Evolutionary conservation across 208 protist genomes (phyloP).

Genomic region (Polymyxa betae): DNA sequence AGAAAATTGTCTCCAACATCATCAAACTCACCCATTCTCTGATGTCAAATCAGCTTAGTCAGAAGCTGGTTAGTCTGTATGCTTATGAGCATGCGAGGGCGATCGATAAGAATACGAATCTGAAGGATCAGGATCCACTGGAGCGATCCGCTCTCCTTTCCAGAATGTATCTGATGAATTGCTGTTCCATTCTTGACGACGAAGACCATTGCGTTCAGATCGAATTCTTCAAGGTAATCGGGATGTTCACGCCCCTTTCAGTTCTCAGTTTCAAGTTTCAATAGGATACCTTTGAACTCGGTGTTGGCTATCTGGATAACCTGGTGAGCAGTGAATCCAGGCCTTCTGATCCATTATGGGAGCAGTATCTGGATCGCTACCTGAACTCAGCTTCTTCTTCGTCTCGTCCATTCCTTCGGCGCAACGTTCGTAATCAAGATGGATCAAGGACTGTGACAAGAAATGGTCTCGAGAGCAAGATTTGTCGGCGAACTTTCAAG

Average conservation of each 20-base stretch:
- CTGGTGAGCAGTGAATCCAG: not conserved
- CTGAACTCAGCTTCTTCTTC: not conserved
- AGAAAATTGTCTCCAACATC: constrained; percentile 10
- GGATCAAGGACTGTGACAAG: not conserved
- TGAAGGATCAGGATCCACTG: not conserved
- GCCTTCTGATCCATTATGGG: not conserved
- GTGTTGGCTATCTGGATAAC: constrained; percentile 35
- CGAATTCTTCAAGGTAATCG: constrained; percentile 44
- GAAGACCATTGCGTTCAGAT: constrained; percentile 42
- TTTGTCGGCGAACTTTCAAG: constrained; percentile 37
- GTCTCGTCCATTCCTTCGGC: constrained; percentile 34
- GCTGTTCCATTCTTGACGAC: not conserved
- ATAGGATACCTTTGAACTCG: constrained; percentile 6
- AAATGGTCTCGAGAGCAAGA: constrained; percentile 37
- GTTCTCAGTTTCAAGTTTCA: not conserved
- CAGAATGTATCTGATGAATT: constrained; percentile 48
- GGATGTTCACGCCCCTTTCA: too few species aligned
- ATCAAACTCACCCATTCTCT: constrained; percentile 50
- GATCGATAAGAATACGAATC: not conserved
- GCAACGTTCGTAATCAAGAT: not conserved
- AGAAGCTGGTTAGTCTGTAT: constrained; percentile 29
- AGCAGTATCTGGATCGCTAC: constrained; percentile 39
- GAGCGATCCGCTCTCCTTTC: not conserved
- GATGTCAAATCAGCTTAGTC: not conserved
- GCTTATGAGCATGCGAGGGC: constrained; percentile 27